Evolutionary conservation across 306 rosid genomes (phyloP), one percentile per base, ranked within the genome.

Genomic region (Cicer arietinum): DNA sequence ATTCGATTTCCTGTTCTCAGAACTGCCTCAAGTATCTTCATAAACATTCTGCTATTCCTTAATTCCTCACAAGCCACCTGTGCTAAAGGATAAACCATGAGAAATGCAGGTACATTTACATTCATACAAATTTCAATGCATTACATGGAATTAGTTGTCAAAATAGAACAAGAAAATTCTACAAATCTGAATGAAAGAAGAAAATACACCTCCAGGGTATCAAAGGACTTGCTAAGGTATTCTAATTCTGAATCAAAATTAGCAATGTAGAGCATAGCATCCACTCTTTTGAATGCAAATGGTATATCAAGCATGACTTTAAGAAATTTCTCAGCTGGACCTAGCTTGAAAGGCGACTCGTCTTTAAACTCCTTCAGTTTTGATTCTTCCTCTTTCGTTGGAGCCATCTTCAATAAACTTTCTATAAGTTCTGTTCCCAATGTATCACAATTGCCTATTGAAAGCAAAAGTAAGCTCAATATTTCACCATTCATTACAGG

Each of bases 271-370:
- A 94, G 96, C 98, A 94, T 86, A 9, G 97, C 96, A 47, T 91
- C 97, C 69, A 91, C 90, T 84, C 98, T 91, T 73, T 86, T 87
- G 77, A 91, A 94, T 42, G 97, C 96, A 69, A 91, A 91, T 25
- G 98, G 97, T 68, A 94, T 82, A 82, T 91, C 96, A 65, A 91
- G 91, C 77, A 91, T 79, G 16, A 86, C 90, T 84, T 90, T 91
- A 12, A 94, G 96, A 80, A 94, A 94, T 72, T 94, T 94, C 90
- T 91, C 98, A 20, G 98, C 98, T 5, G 91, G 89, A 17, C 94
- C 98, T 11, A 94, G 96, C 84, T 91, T 94, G 62, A 77, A 86
- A 6, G 96, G 97, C 0, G 94, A 83, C 76, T 88, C 96, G 25
- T 90, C 98, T 43, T 86, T 87, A 83, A 86, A 91, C 75, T 87